Base-by-base conservation (phyloP, 2,329 filamentous ascomycete species). In the Colletotrichum melonis region DNA sequence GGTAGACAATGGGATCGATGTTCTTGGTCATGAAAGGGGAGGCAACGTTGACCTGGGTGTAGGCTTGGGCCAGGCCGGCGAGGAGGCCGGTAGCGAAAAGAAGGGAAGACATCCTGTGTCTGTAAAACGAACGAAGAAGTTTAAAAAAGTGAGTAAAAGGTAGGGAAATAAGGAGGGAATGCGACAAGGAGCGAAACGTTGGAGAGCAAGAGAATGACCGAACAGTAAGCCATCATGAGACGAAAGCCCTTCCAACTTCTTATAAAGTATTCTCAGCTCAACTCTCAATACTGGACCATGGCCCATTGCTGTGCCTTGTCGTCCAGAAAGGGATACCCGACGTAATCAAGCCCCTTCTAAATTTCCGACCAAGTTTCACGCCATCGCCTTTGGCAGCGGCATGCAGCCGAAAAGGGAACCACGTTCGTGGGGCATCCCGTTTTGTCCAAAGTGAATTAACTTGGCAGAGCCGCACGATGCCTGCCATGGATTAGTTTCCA, bases 1-100 rank as follows among this genome's bases (percentile, higher is more conserved):
- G 80, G 64, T 78, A 81, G 26, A 81, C 77, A 28, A 82, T 81
- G 2, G 80, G 80, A 32, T 82, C 79, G 22, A 82, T 79, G 69
- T 81, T 82, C 76, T 82, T 82, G 72, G 78, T 75, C 77, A 82
- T 80, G 56, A 82, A 79, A 58, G 77, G 77, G 16, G 55, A 32
- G 32, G 72, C 72, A 16, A 75, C 72, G 65, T 72, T 75, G 72
- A 77, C 74, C 38, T 75, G 63, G 56, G 78, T 79, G 73, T 79
- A 79, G 30, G 78, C 78, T 35, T 76, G 55, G n/a, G 71, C 76
- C 30, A 63, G 64, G 57, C 71, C 73, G n/a, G 60, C 62, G 19
- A 75, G 63, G 16, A 73, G 59, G 67, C 63, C 71, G 67, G 67
- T 46, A 57, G 38, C 35, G 59, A 75, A 63, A 55, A 75, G 71